phyloP scores from a whole-genome alignment of 331 rosid species.

The Malus hybrid region DNA sequence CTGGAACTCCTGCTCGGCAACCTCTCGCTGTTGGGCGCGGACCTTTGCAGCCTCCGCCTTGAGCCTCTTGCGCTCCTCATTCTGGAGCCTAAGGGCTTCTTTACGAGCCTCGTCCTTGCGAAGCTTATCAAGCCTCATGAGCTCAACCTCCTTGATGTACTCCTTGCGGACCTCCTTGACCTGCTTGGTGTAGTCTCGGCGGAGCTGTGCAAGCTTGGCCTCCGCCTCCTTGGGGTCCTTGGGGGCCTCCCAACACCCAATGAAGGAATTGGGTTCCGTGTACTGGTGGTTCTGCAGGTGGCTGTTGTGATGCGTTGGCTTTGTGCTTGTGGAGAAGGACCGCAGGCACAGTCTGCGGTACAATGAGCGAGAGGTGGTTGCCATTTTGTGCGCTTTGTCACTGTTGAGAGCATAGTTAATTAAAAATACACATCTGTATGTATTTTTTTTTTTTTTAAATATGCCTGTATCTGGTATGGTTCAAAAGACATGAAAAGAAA shows the following conservation, averaged over 20 bases:
- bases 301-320: neutral
- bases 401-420: neutral
- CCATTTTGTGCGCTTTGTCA: neutral
- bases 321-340: neutral
- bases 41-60: slow-evolving; percentile 68
- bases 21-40: slow-evolving; percentile 67
- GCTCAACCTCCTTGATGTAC: slow-evolving; percentile 62
- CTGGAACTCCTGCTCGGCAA: slow-evolving; percentile 58
- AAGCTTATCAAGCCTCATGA: slow-evolving; percentile 56
- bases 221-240: slow-evolving; percentile 65
- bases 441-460: too few species aligned
- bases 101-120: slow-evolving; percentile 61
- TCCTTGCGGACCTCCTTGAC: slow-evolving; percentile 65
- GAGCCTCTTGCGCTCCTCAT: slow-evolving; percentile 67
- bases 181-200: slow-evolving; percentile 76
- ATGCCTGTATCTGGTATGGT: too few species aligned
- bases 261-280: neutral
- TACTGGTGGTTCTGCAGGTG: neutral
- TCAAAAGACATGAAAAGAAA: too few species aligned
- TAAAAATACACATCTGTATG: too few species aligned
- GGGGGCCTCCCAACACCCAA: neutral
- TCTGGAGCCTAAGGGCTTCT: slow-evolving; percentile 64
- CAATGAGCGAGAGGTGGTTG: neutral
- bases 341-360: neutral
- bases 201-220: slow-evolving; percentile 54